Evolutionary conservation across 2,329 filamentous ascomycete species (phyloP).

Genomic region (Colletotrichum lentis): DNA sequence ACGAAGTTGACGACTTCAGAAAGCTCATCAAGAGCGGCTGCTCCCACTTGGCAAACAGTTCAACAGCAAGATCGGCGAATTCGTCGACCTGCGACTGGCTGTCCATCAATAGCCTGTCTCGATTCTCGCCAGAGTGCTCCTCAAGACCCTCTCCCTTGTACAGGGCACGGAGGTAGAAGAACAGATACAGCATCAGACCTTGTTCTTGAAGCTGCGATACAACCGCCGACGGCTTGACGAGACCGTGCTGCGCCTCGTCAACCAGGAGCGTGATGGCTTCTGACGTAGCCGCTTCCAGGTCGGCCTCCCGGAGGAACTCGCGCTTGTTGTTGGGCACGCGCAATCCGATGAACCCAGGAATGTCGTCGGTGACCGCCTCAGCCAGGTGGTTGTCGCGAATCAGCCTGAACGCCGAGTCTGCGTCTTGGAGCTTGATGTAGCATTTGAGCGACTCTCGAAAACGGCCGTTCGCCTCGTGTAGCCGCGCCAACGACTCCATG

Average conservation of each 20-base stretch:
- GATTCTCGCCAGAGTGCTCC: slow-evolving; percentile 61
- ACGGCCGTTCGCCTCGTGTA: slow-evolving; percentile 83
- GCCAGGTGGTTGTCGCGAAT: slow-evolving; percentile 91
- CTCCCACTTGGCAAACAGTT: slow-evolving; percentile 86
- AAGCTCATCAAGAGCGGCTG: slow-evolving; percentile 85
- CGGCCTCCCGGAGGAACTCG: slow-evolving; percentile 68
- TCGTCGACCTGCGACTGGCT: slow-evolving; percentile 78
- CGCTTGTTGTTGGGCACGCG: slow-evolving; percentile 79
- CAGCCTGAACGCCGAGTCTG: slow-evolving; percentile 84
- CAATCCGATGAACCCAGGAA: slow-evolving; percentile 85
- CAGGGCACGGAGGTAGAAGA: slow-evolving; percentile 87
- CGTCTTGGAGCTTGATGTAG: slow-evolving; percentile 91
- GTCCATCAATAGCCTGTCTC: slow-evolving; percentile 65
- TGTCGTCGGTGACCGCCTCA: slow-evolving; percentile 87
- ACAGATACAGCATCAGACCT: slow-evolving; percentile 77
- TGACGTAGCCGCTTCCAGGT: slow-evolving; percentile 80
- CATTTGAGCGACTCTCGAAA: slow-evolving; percentile 85
- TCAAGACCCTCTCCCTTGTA: slow-evolving; percentile 79
- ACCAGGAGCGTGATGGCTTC: slow-evolving; percentile 89
- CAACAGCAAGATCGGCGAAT: slow-evolving; percentile 86
- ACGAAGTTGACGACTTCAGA: slow-evolving; percentile 82
- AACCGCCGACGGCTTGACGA: slow-evolving; percentile 80
- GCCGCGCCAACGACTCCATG: slow-evolving; percentile 83
- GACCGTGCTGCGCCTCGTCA: slow-evolving; percentile 88
- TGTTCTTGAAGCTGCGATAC: slow-evolving; percentile 78